Evolutionary conservation across 108 stramenopile genomes (phyloP).

Genomic region (Fragilaria radians): DNA sequence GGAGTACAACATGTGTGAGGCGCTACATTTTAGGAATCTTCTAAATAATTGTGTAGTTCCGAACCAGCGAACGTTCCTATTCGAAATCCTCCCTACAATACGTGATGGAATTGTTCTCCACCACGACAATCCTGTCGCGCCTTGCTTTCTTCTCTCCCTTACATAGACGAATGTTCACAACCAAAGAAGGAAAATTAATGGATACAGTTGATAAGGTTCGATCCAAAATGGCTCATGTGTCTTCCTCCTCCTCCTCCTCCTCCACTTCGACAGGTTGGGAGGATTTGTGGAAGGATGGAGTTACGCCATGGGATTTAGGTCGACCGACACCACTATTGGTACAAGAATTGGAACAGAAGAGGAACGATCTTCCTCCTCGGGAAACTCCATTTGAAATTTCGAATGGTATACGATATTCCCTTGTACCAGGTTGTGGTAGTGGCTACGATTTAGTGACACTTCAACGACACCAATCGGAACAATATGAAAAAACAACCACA

Average conservation of each 20-base stretch:
- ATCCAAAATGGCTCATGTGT: neutral
- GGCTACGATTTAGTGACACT: slow-evolving; percentile 23
- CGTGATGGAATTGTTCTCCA: no score
- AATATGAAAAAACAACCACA: neutral
- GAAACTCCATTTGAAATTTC: neutral
- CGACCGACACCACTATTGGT: slow-evolving; percentile 15
- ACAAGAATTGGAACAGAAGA: slow-evolving; percentile 1
- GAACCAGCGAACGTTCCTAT: no score
- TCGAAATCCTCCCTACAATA: no score
- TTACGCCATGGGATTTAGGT: slow-evolving; percentile 31
- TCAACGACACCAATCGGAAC: slow-evolving; percentile 2
- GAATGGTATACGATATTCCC: neutral
- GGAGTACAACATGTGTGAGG: no score
- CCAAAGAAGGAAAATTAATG: neutral
- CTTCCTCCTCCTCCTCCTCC: no score
- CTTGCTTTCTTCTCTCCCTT: neutral
- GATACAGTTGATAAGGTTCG: neutral
- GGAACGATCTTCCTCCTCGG: no score
- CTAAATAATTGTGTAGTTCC: no score
- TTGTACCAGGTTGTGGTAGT: slow-evolving; percentile 27
- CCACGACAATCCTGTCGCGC: neutral
- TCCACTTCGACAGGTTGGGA: no score
- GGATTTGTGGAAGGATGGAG: slow-evolving; percentile 18
- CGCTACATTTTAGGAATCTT: no score
- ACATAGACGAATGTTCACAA: neutral